Base-by-base conservation (phyloP, 73 alveolate species). In the Paramecium biaurelia region DNA sequence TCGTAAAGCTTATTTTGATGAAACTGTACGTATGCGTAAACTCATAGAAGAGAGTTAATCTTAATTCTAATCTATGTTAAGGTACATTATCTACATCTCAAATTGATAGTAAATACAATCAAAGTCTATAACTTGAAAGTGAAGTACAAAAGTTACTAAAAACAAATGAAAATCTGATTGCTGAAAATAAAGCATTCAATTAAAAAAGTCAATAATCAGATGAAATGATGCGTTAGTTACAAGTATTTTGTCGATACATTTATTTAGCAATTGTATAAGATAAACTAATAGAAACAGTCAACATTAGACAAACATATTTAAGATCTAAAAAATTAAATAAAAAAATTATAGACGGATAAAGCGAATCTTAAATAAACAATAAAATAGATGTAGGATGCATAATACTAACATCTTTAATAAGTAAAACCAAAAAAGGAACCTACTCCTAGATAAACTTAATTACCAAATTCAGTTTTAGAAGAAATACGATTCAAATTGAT, bases 21-120 rank as follows among this genome's bases (percentile, higher is more conserved):
- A 79, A 79, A 79, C 76, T 7, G 45, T 45, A 37, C 45, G 90
- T 15, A 41, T 79, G 72, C 45, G 90, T 20, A 79, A 79, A 79
- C 37, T 79, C 8, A 43, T 79, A 10, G 90, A 79, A 24, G 90
- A 79, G 30, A 23, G 37, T 18, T 23, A 41, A 23, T 7, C 30
- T 18, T 45, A 79, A 47, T 47, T 14, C 35, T 34, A 43, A 79
- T 18, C 26, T 24, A 79, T 79, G 90, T 35, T 11, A 23, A 18
- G 20, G 90, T 79, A 79, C 42, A 47, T 20, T 7, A 37, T 21
- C 14, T 79, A n/a, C 15, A n/a, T 34, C 10, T 15, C 11, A n/a
- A 4, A 18, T 53, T 53, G 30, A 47, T 79, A 79, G 90, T 20
- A 79, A 79, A 79, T 79, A 43, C 18, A 45, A 79, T 42, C 26